These are phyloP conservation scores for Teratosphaeria gauchensis DNA, from an alignment of 2,329 filamentous ascomycete genomes.

Conservation along the genomic window DNA sequence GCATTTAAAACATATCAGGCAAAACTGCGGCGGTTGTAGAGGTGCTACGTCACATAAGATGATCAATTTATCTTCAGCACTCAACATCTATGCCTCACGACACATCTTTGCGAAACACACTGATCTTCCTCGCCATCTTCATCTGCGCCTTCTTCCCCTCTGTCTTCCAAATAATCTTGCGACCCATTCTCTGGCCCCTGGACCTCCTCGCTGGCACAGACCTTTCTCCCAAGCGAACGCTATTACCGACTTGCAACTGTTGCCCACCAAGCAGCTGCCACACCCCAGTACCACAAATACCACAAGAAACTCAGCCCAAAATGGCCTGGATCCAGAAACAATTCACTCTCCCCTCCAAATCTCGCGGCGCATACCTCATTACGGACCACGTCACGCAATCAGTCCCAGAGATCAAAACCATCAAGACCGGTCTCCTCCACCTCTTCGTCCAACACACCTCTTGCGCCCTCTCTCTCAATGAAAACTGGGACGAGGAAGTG, in stretches of 20 bases:
- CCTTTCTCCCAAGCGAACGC: conserved; percentile 14
- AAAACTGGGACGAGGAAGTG: conserved; percentile 85
- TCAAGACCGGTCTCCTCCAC: conserved; percentile 78
- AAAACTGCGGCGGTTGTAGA: neutral
- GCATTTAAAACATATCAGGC: neutral
- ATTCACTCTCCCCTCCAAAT: conserved; percentile 65
- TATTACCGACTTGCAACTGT: conserved; percentile 21
- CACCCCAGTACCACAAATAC: conserved; percentile 15
- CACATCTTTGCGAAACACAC: conserved; percentile 26
- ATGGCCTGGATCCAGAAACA: conserved; percentile 75
- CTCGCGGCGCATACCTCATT: conserved; percentile 80
- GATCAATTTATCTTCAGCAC: neutral
- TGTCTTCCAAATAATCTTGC: conserved; percentile 32
- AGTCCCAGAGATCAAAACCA: conserved; percentile 69
- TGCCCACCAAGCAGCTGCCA: conserved; percentile 22
- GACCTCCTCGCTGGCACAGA: conserved; percentile 14
- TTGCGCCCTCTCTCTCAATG: conserved; percentile 83
- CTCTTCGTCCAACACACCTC: conserved; percentile 94
- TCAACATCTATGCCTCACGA: conserved; percentile 11
- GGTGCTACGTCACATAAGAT: neutral
- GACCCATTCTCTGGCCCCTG: conserved; percentile 27
- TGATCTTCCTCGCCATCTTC: conserved; percentile 41
- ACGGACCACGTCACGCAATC: conserved; percentile 62
- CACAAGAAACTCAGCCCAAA: neutral
- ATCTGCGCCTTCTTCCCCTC: conserved; percentile 42